Evolutionary conservation across 192 early-diverging fungal genomes (phyloP), one percentile per base, ranked within the genome.

Genomic region (Bifiguratus adelaidae): DNA sequence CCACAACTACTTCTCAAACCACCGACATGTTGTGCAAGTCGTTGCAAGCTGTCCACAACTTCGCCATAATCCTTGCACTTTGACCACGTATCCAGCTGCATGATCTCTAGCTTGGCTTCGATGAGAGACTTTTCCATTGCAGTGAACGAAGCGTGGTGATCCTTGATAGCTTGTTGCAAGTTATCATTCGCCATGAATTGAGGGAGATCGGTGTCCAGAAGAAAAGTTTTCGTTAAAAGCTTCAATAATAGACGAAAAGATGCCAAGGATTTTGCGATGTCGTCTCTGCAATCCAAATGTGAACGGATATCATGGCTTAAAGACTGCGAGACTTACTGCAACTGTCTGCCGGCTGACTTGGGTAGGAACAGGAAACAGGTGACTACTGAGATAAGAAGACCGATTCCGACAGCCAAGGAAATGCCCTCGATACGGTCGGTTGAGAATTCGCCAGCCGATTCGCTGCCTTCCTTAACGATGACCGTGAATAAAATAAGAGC

Each of bases 1-100:
- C 84, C 86, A 45, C 83, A 74, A 7, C 75, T 81, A 44, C 81
- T 79, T 37, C 82, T 61, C 47, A 88, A 65, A 29, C 82, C 73
- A 34, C 79, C 74, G 46, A 85, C 55, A 48, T 81, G 77, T 60
- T 83, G 78, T 12, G 83, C 77, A 18, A 88, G 65, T 1, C 74
- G 76, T 37, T 80, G 76, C 16, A 88, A 65, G 20, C 67, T 72
- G 8, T 67, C 62, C 3, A 80, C 73, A 44, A 78, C 63, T 27
- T 55, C 56, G 12, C 56, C 65, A 33, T 81, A 76, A 3, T 61
- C 34, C n/a, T n/a, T n/a, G n/a, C n/a, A n/a, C n/a, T n/a, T n/a
- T n/a, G n/a, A n/a, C n/a, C n/a, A n/a, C n/a, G n/a, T n/a, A 0
- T 23, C 16, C 8, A 65, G 53, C 36, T 62, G 57, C 47, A 56